Conservation (phyloP, 306 rosid species). For the Cucurbita argyrosperma region DNA sequence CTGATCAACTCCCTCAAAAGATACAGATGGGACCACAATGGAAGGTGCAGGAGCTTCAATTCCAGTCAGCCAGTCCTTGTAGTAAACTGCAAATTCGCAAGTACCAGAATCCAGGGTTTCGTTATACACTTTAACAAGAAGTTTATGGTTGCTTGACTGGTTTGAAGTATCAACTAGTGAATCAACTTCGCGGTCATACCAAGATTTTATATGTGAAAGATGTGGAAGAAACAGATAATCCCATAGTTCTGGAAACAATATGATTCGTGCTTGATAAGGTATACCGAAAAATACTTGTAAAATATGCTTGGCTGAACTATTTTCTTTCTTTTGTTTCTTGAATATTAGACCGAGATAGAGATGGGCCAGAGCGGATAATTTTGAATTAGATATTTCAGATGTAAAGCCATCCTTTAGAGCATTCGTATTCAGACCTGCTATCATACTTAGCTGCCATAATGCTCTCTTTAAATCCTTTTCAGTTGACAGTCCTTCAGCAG, state of each 20-base stretch:
- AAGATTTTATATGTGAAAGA: constrained; percentile 43
- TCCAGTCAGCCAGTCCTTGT: constrained; percentile 77
- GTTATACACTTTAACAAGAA: constrained; percentile 41
- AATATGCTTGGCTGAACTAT: constrained; percentile 60
- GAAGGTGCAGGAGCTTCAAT: constrained; percentile 58
- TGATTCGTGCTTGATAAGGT: constrained; percentile 50
- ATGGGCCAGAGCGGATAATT: constrained; percentile 77
- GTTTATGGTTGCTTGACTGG: constrained; percentile 28
- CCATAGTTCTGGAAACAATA: constrained; percentile 66
- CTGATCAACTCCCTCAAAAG: constrained; percentile 14
- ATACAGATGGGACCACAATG: constrained; percentile 34
- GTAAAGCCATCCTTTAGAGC: constrained; percentile 36
- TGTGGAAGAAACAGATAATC: constrained; percentile 57
- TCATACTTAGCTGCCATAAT: constrained; percentile 45
- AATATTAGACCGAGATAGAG: constrained; percentile 69
- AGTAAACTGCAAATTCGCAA: constrained; percentile 40
- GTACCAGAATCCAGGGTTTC: constrained; percentile 65
- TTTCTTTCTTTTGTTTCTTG: constrained; percentile 42
- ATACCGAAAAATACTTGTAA: constrained; percentile 69
- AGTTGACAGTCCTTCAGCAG: constrained; percentile 30
- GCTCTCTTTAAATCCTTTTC: constrained; percentile 36
- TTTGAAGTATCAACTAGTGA: constrained; percentile 24
- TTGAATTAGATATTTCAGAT: constrained; percentile 43
- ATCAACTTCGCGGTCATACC: constrained; percentile 48
- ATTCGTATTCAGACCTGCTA: constrained; percentile 49